Evolutionary conservation across 2,329 filamentous ascomycete genomes (phyloP).

Genomic region (Cytospora schulzeri): DNA sequence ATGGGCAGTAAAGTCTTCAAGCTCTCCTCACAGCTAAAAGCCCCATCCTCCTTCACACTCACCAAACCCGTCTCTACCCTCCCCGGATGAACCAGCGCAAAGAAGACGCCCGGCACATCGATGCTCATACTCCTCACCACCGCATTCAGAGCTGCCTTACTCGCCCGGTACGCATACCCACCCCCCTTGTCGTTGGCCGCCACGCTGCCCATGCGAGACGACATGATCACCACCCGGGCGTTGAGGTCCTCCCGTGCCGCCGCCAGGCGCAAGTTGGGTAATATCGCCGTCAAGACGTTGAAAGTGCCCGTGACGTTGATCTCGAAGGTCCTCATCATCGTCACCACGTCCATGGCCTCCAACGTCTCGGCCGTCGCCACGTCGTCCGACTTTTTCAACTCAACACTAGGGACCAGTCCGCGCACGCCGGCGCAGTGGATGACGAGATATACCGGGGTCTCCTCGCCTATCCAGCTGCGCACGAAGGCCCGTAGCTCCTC

Average conservation of each 20-base stretch:
- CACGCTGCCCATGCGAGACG: constrained; percentile 22
- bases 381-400: neutral
- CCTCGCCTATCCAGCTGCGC: constrained; percentile 3
- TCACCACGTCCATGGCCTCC: constrained; percentile 20
- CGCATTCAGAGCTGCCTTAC: constrained; percentile 24
- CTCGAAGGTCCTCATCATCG: constrained; percentile 22
- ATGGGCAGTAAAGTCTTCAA: constrained; percentile 4
- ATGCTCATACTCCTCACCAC: constrained; percentile 23
- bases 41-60: constrained; percentile 16
- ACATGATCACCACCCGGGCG: constrained; percentile 16
- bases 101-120: constrained; percentile 23
- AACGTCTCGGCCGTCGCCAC: constrained; percentile 23
- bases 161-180: constrained; percentile 26
- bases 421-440: constrained; percentile 26
- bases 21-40: constrained; percentile 14
- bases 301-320: constrained; percentile 23
- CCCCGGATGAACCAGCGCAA: constrained; percentile 21
- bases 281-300: constrained; percentile 18
- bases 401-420: constrained; percentile 19
- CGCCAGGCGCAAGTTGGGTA: constrained; percentile 17
- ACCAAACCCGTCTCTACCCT: constrained; percentile 25
- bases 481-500: constrained; percentile 1
- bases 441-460: constrained; percentile 16
- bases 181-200: constrained; percentile 16
- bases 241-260: neutral